phyloP scores from a whole-genome alignment of 164 flowering plant species.

The Chimonanthus salicifolius region DNA sequence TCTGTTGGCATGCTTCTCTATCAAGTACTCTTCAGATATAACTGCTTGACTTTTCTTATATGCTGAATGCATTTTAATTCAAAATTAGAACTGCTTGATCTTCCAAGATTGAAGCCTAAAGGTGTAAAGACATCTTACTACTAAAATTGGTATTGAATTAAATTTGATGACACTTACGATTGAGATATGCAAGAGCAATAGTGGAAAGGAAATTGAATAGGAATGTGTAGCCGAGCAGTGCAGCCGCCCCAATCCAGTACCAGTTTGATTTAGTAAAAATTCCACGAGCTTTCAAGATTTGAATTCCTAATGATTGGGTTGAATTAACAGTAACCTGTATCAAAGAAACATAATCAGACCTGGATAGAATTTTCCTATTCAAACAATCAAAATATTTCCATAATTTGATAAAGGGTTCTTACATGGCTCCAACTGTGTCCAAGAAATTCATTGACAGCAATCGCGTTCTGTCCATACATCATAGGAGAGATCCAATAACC shows the following conservation, averaged over 20 bases:
- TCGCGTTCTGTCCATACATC: constrained; percentile 21
- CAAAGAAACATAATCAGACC: not conserved
- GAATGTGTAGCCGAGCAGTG: constrained; percentile 24
- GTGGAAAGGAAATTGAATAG: constrained; percentile 25
- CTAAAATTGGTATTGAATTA: not conserved
- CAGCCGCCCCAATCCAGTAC: constrained; percentile 40
- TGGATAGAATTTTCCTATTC: too few species aligned
- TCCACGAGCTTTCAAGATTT: constrained; percentile 25
- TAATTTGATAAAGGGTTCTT: not conserved
- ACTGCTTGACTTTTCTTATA: constrained; percentile 3
- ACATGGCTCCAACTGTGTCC: constrained; percentile 6
- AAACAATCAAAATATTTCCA: not conserved
- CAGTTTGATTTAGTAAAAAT: constrained; percentile 27
- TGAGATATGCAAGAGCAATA: constrained; percentile 24
- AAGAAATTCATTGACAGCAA: constrained; percentile 9
- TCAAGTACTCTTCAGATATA: constrained; percentile 3
- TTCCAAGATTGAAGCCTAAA: not conserved
- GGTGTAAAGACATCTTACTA: not conserved
- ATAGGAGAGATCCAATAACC: constrained; percentile 17
- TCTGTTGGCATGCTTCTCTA: constrained; percentile 7
- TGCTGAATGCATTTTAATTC: constrained; percentile 1
- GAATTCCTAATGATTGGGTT: constrained; percentile 19
- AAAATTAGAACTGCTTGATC: not conserved
- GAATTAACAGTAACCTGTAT: not conserved
- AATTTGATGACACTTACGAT: constrained; percentile 19